These are phyloP conservation scores for Phytophthora tentaculata DNA, from an alignment of 352 stramenopile genomes.

Conservation along the genomic window DNA sequence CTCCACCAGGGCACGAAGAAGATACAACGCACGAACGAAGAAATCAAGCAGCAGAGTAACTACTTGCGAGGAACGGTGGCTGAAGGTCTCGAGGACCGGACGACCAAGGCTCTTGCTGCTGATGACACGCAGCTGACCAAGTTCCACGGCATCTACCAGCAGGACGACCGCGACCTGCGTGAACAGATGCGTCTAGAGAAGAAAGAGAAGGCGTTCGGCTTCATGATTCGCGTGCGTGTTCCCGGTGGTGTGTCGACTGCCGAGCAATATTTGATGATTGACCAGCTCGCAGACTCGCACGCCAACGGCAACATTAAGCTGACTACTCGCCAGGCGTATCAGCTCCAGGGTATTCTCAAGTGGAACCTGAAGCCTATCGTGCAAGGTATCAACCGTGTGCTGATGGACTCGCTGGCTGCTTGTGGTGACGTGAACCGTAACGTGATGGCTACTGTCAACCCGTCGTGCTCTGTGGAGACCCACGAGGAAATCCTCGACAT, in stretches of 20 bases:
- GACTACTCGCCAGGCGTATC: conserved; percentile 97
- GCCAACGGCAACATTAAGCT: conserved; percentile 96
- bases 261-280: conserved; percentile 94
- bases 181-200: conserved; percentile 81
- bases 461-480: conserved; percentile 87
- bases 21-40: conserved; percentile 83
- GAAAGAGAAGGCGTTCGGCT: conserved; percentile 94
- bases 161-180: conserved; percentile 94
- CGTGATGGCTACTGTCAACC: conserved; percentile 94
- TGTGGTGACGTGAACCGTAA: conserved; percentile 98
- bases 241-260: conserved; percentile 94
- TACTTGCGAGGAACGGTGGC: conserved; percentile 76
- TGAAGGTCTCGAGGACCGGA: conserved; percentile 69
- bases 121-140: conserved; percentile 92
- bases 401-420: conserved; percentile 95
- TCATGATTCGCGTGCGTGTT: conserved; percentile 98
- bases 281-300: conserved; percentile 93
- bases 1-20: conserved; percentile 55
- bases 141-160: conserved; percentile 98
- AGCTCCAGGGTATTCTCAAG: conserved; percentile 97
- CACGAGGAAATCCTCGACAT: conserved; percentile 86
- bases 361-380: conserved; percentile 97
- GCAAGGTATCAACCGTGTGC: conserved; percentile 88
- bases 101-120: conserved; percentile 69
- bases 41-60: conserved; percentile 86